Percentiles rank a stretch among this genome's conserved stretches.
phyloP scores from a whole-genome alignment of 257 asterid species.

The Parsonsia alboflavescens region DNA sequence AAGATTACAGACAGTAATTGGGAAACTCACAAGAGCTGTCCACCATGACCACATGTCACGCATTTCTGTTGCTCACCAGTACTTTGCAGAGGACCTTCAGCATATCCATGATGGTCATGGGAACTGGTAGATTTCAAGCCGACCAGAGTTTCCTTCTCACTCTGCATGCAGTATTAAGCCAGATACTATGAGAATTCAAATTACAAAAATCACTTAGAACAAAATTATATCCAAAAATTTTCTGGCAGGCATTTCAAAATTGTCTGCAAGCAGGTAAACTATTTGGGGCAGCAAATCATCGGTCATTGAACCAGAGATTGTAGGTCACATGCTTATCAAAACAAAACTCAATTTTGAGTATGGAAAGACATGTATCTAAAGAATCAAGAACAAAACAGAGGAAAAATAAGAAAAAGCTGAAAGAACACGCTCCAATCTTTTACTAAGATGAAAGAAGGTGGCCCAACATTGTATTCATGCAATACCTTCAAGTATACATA shows the following conservation, averaged over 20 bases:
- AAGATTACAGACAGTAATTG: neutral
- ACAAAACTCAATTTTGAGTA: neutral
- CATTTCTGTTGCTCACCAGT: conserved; percentile 15
- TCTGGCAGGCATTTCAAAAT: neutral
- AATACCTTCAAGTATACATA: neutral
- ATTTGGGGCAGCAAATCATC: neutral
- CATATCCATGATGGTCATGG: conserved; percentile 11
- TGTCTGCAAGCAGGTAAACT: neutral
- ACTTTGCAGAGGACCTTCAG: conserved; percentile 8
- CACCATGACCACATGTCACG: conserved; percentile 12
- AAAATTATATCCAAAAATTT: neutral
- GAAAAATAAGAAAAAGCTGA: neutral
- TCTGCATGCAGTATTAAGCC: conserved; percentile 8
- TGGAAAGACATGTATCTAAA: neutral
- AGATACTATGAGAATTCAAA: neutral
- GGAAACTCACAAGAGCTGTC: conserved; percentile 31
- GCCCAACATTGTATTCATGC: neutral
- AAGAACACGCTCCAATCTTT: neutral
- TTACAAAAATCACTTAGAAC: neutral
- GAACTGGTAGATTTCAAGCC: neutral
- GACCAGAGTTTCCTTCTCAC: neutral
- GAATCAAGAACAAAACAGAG: neutral
- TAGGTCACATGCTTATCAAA: neutral
- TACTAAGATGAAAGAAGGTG: neutral
- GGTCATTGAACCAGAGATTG: neutral